Conservation (phyloP, 1,139 yeast genomes). For the Magnusiomyces magnusii region DNA sequence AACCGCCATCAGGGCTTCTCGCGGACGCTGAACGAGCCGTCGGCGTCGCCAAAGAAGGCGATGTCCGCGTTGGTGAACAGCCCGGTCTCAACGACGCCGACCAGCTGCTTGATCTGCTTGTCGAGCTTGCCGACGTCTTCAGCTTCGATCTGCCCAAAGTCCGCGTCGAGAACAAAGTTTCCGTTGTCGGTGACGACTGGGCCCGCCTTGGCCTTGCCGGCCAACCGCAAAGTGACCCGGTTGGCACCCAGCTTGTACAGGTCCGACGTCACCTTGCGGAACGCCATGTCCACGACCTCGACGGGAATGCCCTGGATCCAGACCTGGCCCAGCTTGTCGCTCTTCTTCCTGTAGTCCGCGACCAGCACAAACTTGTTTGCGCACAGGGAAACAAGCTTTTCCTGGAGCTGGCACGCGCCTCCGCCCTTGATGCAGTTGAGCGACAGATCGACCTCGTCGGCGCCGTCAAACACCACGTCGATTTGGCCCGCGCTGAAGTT, state of each 20-base stretch:
- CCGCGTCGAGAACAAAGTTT: slow-evolving; percentile 88
- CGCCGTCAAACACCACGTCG: slow-evolving; percentile 97
- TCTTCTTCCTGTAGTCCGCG: slow-evolving; percentile 85
- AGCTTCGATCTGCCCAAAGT: slow-evolving; percentile 77
- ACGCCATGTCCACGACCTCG: slow-evolving; percentile 88
- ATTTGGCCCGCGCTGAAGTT: slow-evolving; percentile 56
- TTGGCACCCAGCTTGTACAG: slow-evolving; percentile 57
- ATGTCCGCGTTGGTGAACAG: slow-evolving; percentile 67
- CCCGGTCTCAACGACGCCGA: slow-evolving; percentile 98
- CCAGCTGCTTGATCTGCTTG: slow-evolving; percentile 56
- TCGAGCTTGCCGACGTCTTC: slow-evolving; percentile 45
- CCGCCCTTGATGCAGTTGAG: slow-evolving; percentile 96
- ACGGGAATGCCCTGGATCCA: slow-evolving; percentile 95
- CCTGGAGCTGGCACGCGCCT: slow-evolving; percentile 97
- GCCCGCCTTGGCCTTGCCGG: slow-evolving; percentile 92
- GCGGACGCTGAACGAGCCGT: slow-evolving; percentile 42
- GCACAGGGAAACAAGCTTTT: slow-evolving; percentile 85
- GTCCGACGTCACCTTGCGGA: slow-evolving; percentile 64
- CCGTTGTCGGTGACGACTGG: slow-evolving; percentile 96
- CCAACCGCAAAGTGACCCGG: slow-evolving; percentile 64
- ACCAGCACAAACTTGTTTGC: slow-evolving; percentile 75
- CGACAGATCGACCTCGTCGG: slow-evolving; percentile 84
- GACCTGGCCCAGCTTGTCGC: slow-evolving; percentile 55
- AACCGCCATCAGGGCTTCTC: too few species aligned
- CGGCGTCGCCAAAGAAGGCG: slow-evolving; percentile 82